A percentile compares a stretch with the other conserved stretches of the same genome.
Conservation (phyloP, 805 yeast species). For the Wickerhamiella parazyma region DNA sequence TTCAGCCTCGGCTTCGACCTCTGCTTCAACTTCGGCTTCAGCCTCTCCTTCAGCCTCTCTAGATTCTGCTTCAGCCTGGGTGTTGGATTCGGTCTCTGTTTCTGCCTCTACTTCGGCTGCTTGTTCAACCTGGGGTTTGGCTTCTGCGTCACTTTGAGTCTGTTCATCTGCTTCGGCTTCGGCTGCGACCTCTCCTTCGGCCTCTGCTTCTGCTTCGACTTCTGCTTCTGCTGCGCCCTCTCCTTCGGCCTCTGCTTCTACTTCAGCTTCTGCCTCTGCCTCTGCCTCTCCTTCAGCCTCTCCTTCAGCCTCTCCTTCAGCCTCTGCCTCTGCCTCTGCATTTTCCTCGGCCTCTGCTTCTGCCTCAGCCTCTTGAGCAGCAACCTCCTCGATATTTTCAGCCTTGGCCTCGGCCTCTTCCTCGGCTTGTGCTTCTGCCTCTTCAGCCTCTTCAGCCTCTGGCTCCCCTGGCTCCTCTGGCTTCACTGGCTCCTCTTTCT, state of each 20-base stretch:
- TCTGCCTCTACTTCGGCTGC: conserved; percentile 6
- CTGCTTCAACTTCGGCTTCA: background rate
- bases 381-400: background rate
- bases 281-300: conserved; percentile 8
- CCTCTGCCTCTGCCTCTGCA: background rate
- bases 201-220: background rate
- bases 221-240: background rate
- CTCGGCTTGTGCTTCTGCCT: background rate
- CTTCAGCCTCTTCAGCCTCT: background rate
- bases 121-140: too few species aligned
- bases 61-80: background rate
- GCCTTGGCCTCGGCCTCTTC: conserved; percentile 1
- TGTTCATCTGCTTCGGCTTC: background rate
- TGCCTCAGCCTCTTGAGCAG: background rate
- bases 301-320: conserved; percentile 2
- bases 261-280: background rate
- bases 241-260: conserved; percentile 7
- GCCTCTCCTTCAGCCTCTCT: background rate
- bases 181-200: conserved; percentile 3
- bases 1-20: background rate
- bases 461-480: background rate
- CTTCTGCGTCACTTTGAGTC: too few species aligned
- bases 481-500: background rate
- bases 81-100: too few species aligned
- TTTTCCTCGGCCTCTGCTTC: background rate